Evolutionary conservation across 192 early-diverging fungal species (phyloP), one percentile per base, ranked within the genome.

Genomic region (Chytriomyces hyalinus): DNA sequence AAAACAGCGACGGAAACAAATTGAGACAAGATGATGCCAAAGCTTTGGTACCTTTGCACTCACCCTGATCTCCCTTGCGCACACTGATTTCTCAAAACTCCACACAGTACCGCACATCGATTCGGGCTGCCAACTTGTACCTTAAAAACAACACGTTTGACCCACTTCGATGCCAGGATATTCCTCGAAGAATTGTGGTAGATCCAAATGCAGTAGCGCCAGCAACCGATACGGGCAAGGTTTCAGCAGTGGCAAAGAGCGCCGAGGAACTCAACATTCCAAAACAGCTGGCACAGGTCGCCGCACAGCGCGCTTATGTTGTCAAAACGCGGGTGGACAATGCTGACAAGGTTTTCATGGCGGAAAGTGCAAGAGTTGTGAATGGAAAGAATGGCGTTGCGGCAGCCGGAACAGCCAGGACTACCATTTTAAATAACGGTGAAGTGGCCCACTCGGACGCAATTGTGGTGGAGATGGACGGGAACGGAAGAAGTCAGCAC

Each of bases 141-240:
- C 72, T 80, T 6, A 71, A 79, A 49, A 80, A 82, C 76, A 86
- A 86, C 80, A 86, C 83, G 3, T 86, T 86, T 51, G 81, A 86
- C 61, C 85, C 85, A 5, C 49, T 81, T 8, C 61, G 47, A 9
- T 86, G 84, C 46, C 51, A 78, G 49, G 84, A 86, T 66, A 77
- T 86, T 26, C 80, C 68, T 36, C 80, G 73, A 11, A 22, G 73
- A 36, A 62, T 75, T 15, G 73, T 75, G 20, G 47, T 61, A 5
- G 73, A 75, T 49, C 67, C 67, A 13, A 45, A 45, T 49, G 17
- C 11, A 43, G 63, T 15, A 1, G 20, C 6, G 11, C 11, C 9
- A 49, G 11, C 44, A 49, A 20, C 46, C 13, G 48, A 28, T 10
- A 4, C 26, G 13, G 48, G 5, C 67, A 17, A 17, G 4, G 13